Conservation (phyloP, 2,329 filamentous ascomycete genomes). For the Corniculantispora saksenae region DNA sequence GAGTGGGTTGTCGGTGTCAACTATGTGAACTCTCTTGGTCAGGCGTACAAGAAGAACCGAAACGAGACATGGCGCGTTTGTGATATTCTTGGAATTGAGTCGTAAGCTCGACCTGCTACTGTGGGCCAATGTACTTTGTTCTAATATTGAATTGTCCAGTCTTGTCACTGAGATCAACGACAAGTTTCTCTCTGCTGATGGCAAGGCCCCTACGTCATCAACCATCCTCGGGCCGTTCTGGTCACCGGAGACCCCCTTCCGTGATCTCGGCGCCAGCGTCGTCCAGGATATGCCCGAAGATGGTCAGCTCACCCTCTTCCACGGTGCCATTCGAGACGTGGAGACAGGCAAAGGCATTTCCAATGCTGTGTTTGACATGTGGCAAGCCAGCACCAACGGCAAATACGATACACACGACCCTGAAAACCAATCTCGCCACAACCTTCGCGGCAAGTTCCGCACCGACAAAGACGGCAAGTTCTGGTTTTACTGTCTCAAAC, state of each 20-base stretch:
- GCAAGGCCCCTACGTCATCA: constrained; percentile 68
- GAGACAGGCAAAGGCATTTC: constrained; percentile 66
- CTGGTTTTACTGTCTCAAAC: constrained; percentile 74
- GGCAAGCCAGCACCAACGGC: constrained; percentile 75
- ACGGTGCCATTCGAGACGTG: constrained; percentile 66
- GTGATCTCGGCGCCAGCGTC: constrained; percentile 64
- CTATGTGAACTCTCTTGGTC: constrained; percentile 73
- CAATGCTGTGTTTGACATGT: constrained; percentile 73
- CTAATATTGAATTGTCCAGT: too few relatives aligned
- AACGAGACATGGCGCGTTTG: constrained; percentile 75
- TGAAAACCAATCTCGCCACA: constrained; percentile 69
- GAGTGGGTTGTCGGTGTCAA: constrained; percentile 77
- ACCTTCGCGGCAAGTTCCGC: constrained; percentile 75
- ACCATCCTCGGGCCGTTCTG: constrained; percentile 79
- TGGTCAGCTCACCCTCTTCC: constrained; percentile 65
- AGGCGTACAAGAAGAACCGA: constrained; percentile 65
- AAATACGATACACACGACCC: constrained; percentile 78
- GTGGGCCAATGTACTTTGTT: too few relatives aligned
- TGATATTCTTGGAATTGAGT: constrained; percentile 74
- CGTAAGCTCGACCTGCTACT: too few relatives aligned
- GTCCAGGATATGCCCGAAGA: constrained; percentile 62
- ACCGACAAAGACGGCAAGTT: constrained; percentile 70
- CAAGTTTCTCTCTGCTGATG: constrained; percentile 62
- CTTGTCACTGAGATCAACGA: constrained; percentile 67
- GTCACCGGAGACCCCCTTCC: constrained; percentile 74